Base-by-base conservation (phyloP, 169 alveolate species). In the Eimeria necatrix region DNA sequence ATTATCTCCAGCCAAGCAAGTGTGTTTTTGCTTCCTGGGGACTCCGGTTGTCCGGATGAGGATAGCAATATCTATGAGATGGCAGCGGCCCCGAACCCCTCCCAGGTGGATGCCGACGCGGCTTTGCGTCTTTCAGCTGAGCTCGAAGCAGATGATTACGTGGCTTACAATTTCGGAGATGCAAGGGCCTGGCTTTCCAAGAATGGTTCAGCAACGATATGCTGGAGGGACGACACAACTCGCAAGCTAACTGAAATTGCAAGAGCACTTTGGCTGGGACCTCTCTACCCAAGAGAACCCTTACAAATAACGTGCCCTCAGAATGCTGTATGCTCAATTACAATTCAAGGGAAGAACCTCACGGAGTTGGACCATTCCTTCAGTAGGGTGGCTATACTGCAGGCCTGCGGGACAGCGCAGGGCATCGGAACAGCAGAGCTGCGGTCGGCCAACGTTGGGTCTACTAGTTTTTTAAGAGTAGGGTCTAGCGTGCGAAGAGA, bases 381-480 rank as follows among this genome's bases (percentile, higher is more conserved):
- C 61, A 92, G 93, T 46, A 46, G 95, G 68, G 68, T 92, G 24
- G 95, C 95, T 1, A 20, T 78, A 14, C 87, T 92, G 59, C 46
- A 80, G 20, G 26, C 16, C 2, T 92, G 95, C 93, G 95, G 95
- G 22, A 22, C n/a, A 6, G 93, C 86, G 18, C 71, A 46, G 26
- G 95, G 95, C 51, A 76, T 61, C 18, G 95, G 95, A 41, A 60
- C 70, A 32, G 92, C 92, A 10, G 56, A 85, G 41, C 92, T 85
- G 8, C 76, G 92, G 61, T 59, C 92, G 5, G 80, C 80, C 14
- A 85, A 8, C 60, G 61, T 53, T 49, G 92, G 80, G 56, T 51
- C 41, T 41, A 32, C 92, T 16, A 85, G 92, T 71, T 85, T 85
- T n/a, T 26, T 85, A 6, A 32, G 18, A 6, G 12, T 85, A 22